These are phyloP conservation scores for Spiraea crenata DNA, from an alignment of 331 rosid species.

Conservation along the genomic window DNA sequence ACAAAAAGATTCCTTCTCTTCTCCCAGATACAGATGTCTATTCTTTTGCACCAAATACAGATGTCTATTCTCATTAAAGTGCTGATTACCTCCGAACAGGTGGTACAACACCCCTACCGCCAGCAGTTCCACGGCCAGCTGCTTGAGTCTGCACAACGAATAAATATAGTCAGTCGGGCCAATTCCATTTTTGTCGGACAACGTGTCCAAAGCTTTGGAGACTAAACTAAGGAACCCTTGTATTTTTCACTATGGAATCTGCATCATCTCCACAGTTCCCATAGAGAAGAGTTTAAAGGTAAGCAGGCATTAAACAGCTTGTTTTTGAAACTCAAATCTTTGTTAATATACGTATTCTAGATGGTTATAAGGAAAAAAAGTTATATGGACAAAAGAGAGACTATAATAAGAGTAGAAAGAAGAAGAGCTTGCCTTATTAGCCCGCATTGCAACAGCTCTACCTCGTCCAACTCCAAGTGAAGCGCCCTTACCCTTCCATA, in stretches of 20 bases:
- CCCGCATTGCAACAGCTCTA: constrained; percentile 99
- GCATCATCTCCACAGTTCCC: neutral
- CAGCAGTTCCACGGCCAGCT: constrained; percentile 91
- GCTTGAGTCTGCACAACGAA: constrained; percentile 72
- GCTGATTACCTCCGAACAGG: constrained; percentile 78
- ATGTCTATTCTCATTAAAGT: no score
- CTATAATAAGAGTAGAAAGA: neutral
- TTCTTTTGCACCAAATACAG: constrained; percentile 33
- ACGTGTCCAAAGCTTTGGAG: neutral
- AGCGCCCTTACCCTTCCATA: constrained; percentile 92
- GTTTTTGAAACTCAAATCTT: neutral
- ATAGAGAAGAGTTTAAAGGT: neutral
- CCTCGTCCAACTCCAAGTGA: constrained; percentile 98
- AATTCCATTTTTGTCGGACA: neutral
- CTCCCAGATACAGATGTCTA: constrained; percentile 24
- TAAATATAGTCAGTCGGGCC: constrained; percentile 9
- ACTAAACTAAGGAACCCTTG: neutral
- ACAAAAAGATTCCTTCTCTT: constrained; percentile 12
- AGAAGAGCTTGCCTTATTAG: constrained; percentile 57
- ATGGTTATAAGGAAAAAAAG: no score
- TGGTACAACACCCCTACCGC: constrained; percentile 91
- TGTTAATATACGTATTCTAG: neutral
- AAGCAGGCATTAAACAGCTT: neutral
- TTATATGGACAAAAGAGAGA: neutral
- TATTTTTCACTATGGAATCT: neutral